A percentile compares a stretch with the other conserved stretches of the same genome.
These are phyloP conservation scores for Quercus phellos DNA, from an alignment of 331 rosid genomes.

Conservation along the genomic window DNA sequence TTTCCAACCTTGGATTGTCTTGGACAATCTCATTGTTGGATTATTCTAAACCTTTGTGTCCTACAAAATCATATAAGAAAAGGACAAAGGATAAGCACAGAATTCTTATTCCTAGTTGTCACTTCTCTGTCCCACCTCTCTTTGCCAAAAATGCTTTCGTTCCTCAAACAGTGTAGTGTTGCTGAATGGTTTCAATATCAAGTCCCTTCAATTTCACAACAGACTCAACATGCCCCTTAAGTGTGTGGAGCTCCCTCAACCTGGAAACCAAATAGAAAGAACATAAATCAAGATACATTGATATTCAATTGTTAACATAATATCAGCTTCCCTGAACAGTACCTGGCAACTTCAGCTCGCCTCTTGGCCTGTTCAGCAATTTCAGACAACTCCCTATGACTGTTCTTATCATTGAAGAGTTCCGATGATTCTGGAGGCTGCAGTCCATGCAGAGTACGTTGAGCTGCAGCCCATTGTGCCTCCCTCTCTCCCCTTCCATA, in stretches of 20 bases:
- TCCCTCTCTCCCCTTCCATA: constrained; percentile 85
- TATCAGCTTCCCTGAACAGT: not conserved
- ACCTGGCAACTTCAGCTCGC: constrained; percentile 90
- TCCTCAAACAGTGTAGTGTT: constrained; percentile 67
- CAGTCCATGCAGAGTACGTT: constrained; percentile 76
- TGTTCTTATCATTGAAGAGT: constrained; percentile 42
- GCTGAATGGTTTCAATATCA: constrained; percentile 63
- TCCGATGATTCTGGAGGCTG: constrained; percentile 56
- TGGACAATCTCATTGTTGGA: constrained; percentile 35
- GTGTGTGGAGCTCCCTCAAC: constrained; percentile 71
- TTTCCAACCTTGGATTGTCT: constrained; percentile 32
- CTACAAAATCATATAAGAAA: constrained; percentile 6
- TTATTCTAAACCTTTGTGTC: constrained; percentile 35
- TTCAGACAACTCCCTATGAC: constrained; percentile 63
- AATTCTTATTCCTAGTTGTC: no score
- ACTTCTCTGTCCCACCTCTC: not conserved
- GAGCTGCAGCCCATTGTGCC: constrained; percentile 91
- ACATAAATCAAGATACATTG: not conserved
- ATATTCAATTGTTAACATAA: not conserved
- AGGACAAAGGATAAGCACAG: not conserved
- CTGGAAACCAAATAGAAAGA: constrained; percentile 19
- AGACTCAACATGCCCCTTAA: constrained; percentile 72
- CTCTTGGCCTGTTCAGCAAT: constrained; percentile 81
- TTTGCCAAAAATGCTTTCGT: constrained; percentile 13
- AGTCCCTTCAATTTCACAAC: constrained; percentile 70